Base-by-base conservation (phyloP, 2,329 filamentous ascomycete genomes). In the Claviceps cyperi region DNA sequence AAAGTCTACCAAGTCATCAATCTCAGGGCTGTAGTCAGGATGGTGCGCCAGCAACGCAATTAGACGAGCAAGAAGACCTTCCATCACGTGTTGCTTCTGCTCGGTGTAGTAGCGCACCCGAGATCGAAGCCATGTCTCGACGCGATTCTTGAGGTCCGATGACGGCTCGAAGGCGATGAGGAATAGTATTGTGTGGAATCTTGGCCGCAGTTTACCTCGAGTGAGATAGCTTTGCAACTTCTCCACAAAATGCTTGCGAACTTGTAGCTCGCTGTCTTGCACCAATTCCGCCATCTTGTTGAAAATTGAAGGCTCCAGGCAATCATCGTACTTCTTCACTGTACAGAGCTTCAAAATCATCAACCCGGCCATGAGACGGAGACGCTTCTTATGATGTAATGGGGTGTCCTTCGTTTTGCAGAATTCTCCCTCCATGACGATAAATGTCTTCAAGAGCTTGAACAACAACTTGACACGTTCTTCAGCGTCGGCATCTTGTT, bases 221-320 rank as follows among this genome's bases (percentile, higher is more conserved):
- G 85, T 84, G 4, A 97, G 77, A 60, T 94, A 91, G 67, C 94
- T 96, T 67, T 94, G 92, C 40, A 98, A 71, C 58, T 90, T 89
- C 59, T 82, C 80, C 49, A 92, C 75, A 59, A 98, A 97, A 1
- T 77, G 78, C 45, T 76, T 77, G 36, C 92, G 83, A 28, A 97
- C 88, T 55, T 83, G 76, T 2, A 78, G 69, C 47, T 85, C 74
- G 5, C 75, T 73, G 60, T 96, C 90, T 62, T 97, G 91, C 2
- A 85, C 80, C 13, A 95, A 77, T 53, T 86, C 76, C 0, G 89
- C 84, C 11, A 98, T 75, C 28, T 78, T 75, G 62, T 95, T 87
- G 68, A 97, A 98, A 59, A 85, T 81, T 4, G 71, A 63, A 0
- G 84, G 79, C 5, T 78, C 77, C 46, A 97, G 74, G 19, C 88